These are phyloP conservation scores for Haematococcus lacustris DNA, from an alignment of 139 green algal genomes.

Conservation along the genomic window DNA sequence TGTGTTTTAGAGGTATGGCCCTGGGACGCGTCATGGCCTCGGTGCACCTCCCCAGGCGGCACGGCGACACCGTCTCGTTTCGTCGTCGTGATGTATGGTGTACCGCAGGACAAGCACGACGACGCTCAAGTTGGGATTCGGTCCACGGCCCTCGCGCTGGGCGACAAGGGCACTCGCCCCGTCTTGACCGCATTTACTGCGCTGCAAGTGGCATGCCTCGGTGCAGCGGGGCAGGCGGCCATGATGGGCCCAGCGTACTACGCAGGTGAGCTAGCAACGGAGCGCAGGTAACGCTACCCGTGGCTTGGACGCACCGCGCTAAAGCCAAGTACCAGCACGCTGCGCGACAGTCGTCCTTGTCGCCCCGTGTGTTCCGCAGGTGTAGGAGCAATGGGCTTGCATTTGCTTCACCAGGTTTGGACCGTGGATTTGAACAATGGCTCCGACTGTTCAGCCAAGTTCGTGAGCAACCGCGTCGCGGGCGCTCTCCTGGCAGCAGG, in stretches of 20 bases:
- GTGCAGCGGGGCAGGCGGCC: background rate
- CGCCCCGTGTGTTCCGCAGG: constrained; percentile 13
- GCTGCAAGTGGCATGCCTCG: constrained; percentile 7
- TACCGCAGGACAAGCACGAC: constrained; percentile 89
- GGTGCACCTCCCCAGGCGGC: too few relatives aligned
- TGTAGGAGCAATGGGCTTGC: constrained; percentile 36
- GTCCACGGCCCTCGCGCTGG: constrained; percentile 86
- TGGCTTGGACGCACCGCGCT: background rate
- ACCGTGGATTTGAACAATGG: constrained; percentile 61
- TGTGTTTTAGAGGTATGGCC: too few relatives aligned
- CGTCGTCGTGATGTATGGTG: too few relatives aligned
- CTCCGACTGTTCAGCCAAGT: constrained; percentile 78
- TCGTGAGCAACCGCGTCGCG: constrained; percentile 84
- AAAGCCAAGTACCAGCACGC: background rate
- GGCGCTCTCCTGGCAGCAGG: constrained; percentile 72
- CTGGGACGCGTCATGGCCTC: too few relatives aligned
- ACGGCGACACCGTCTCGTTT: too few relatives aligned
- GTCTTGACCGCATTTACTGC: constrained; percentile 50
- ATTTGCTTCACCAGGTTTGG: constrained; percentile 71
- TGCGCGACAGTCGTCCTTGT: background rate
- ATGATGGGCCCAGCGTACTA: background rate
- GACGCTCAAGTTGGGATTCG: constrained; percentile 78
- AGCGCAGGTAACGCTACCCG: background rate
- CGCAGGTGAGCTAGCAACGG: constrained; percentile 18
- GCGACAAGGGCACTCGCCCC: constrained; percentile 43